Percentiles rank a stretch among this genome's conserved stretches.
phyloP scores from a whole-genome alignment of 768 basidiomycete genomes.

The Phlebiopsis gigantea region DNA sequence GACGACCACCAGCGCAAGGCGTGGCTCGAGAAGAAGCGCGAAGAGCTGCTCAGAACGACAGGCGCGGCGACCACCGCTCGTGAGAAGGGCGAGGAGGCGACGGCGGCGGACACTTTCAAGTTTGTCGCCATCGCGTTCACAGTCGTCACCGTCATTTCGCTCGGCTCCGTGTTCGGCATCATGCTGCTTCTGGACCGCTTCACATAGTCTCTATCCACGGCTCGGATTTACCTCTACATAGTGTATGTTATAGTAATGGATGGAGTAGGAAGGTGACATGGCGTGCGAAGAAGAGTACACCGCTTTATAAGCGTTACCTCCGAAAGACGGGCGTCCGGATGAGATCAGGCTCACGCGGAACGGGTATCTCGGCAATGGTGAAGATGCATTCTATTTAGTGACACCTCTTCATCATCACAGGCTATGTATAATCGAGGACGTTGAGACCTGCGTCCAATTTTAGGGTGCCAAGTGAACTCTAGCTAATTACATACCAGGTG shows the following conservation, averaged over 20 bases:
- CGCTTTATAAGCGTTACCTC: background rate
- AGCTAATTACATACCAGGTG: too few relatives aligned
- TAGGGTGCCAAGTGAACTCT: too few relatives aligned
- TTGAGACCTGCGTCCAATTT: too few relatives aligned
- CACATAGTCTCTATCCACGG: background rate
- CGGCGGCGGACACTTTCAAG: conserved; percentile 12
- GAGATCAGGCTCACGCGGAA: too few relatives aligned
- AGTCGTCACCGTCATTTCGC: conserved; percentile 13
- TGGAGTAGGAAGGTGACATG: background rate
- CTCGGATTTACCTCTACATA: background rate
- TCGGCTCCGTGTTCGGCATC: conserved; percentile 15
- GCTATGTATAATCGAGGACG: too few relatives aligned
- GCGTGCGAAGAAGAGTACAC: background rate
- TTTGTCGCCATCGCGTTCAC: conserved; percentile 16
- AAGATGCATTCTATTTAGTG: too few relatives aligned
- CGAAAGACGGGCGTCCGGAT: too few relatives aligned
- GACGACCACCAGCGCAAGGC: conserved; percentile 34
- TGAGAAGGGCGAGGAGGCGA: background rate
- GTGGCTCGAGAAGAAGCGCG: conserved; percentile 20
- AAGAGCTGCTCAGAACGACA: conserved; percentile 3
- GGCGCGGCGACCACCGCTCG: background rate
- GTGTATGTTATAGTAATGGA: conserved; percentile 1
- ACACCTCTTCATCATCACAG: too few relatives aligned
- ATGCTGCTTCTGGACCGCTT: conserved; percentile 13
- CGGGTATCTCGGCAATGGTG: too few relatives aligned